Evolutionary conservation across 2,329 filamentous ascomycete species (phyloP).

Genomic region (Verticillium albo-atrum): DNA sequence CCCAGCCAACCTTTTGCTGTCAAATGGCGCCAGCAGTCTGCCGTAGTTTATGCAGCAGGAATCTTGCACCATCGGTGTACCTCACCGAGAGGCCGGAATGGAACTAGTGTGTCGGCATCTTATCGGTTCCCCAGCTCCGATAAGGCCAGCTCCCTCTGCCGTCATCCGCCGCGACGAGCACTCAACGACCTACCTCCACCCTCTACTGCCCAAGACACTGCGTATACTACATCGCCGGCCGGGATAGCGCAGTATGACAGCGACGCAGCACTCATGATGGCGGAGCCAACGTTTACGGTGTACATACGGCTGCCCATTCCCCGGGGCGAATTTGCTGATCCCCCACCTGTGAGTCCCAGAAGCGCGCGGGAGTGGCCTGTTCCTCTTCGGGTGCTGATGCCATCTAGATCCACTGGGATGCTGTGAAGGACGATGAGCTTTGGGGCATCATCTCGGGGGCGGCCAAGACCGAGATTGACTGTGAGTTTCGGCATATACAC

Average conservation of each 20-base stretch:
- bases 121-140: conserved; percentile 11
- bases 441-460: conserved; percentile 87
- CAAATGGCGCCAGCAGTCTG: neutral
- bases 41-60: neutral
- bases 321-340: conserved; percentile 84
- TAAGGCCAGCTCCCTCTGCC: conserved; percentile 3
- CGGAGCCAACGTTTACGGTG: conserved; percentile 64
- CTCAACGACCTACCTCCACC: conserved; percentile 8
- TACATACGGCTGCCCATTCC: conserved; percentile 88
- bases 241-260: conserved; percentile 2
- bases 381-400: conserved; percentile 14
- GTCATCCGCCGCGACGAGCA: conserved; percentile 1
- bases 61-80: neutral
- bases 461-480: conserved; percentile 81
- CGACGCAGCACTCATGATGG: conserved; percentile 21
- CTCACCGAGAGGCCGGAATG: neutral
- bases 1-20: too few relatives aligned
- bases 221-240: neutral
- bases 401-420: conserved; percentile 77
- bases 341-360: conserved; percentile 62
- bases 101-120: neutral
- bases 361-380: neutral
- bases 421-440: conserved; percentile 77
- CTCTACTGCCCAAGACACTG: neutral
- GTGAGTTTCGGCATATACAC: conserved; percentile 42